These are phyloP conservation scores for Monilinia fructicola DNA, from an alignment of 2,329 filamentous ascomycete genomes.

Conservation along the genomic window DNA sequence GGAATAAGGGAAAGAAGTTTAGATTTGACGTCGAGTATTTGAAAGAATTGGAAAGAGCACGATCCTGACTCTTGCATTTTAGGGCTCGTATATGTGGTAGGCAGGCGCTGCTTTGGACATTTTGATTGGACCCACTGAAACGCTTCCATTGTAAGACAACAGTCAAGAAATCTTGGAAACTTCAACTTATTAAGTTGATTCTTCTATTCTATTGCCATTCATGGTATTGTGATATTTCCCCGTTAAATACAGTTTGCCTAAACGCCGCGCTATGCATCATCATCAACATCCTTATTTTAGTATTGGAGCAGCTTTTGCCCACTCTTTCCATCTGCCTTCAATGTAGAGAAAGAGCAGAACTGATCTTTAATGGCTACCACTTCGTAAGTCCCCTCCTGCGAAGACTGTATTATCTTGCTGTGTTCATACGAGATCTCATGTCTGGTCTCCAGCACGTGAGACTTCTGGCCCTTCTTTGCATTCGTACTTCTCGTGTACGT, in stretches of 20 bases:
- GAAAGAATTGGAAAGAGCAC: slow-evolving; percentile 33
- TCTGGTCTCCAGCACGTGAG: slow-evolving; percentile 82
- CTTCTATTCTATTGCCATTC: slow-evolving; percentile 4
- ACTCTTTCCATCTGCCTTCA: slow-evolving; percentile 53
- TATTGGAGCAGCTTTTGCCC: slow-evolving; percentile 43
- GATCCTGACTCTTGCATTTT: slow-evolving; percentile 2
- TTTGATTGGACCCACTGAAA: background rate
- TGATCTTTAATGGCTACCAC: slow-evolving; percentile 94
- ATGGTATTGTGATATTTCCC: slow-evolving; percentile 12
- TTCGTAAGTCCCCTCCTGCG: slow-evolving; percentile 95
- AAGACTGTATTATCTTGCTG: slow-evolving; percentile 77
- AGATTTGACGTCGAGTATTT: slow-evolving; percentile 35
- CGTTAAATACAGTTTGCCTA: slow-evolving; percentile 22
- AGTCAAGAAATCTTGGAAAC: background rate
- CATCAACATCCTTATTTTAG: slow-evolving; percentile 28
- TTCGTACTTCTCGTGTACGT: slow-evolving; percentile 93
- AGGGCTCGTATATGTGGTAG: slow-evolving; percentile 13
- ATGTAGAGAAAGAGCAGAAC: slow-evolving; percentile 83
- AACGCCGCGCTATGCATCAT: slow-evolving; percentile 41
- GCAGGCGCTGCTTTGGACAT: background rate
- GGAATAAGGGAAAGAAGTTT: slow-evolving; percentile 35
- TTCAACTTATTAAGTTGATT: slow-evolving; percentile 8
- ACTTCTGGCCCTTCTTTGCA: slow-evolving; percentile 71
- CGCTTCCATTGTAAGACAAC: slow-evolving; percentile 4
- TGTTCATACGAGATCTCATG: slow-evolving; percentile 83